These are phyloP conservation scores for Urochloa ruziziensis DNA, from an alignment of 176 grass and related monocot genomes.

Conservation along the genomic window DNA sequence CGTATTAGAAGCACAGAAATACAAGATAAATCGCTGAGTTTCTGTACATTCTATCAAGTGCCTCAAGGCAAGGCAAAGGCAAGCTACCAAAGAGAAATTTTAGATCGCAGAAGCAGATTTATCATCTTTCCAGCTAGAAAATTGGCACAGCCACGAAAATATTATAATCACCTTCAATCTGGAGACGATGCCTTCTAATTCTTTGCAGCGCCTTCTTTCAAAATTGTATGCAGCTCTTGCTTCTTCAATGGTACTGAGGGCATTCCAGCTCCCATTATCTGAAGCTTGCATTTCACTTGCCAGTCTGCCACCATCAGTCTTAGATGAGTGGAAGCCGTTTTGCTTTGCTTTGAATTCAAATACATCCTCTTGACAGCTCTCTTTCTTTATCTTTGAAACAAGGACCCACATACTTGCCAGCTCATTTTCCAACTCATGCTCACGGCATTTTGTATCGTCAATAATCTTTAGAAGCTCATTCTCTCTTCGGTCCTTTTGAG, in stretches of 20 bases:
- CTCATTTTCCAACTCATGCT: constrained; percentile 82
- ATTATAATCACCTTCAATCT: constrained; percentile 71
- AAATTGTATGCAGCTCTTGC: constrained; percentile 61
- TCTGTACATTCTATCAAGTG: not conserved
- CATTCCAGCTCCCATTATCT: constrained; percentile 49
- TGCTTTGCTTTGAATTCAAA: constrained; percentile 58
- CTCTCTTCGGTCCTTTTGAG: constrained; percentile 71
- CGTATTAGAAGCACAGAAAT: constrained; percentile 19
- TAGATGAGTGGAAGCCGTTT: constrained; percentile 55
- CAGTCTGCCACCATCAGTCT: constrained; percentile 25
- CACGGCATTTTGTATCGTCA: constrained; percentile 71
- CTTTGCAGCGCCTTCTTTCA: constrained; percentile 67
- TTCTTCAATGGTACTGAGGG: constrained; percentile 60
- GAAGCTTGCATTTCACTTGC: constrained; percentile 37
- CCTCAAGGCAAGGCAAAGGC: not conserved
- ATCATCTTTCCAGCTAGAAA: not conserved
- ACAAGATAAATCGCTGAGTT: not conserved
- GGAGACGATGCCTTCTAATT: constrained; percentile 69
- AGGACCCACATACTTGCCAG: constrained; percentile 87
- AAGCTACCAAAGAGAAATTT: not conserved
- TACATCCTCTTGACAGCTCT: constrained; percentile 53
- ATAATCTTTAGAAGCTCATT: constrained; percentile 71
- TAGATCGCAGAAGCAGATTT: not conserved
- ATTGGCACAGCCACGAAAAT: not conserved
- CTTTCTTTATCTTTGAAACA: constrained; percentile 77